Base-by-base conservation (phyloP, 1,284 basidiomycete species). In the Cryptococcus floricola region DNA sequence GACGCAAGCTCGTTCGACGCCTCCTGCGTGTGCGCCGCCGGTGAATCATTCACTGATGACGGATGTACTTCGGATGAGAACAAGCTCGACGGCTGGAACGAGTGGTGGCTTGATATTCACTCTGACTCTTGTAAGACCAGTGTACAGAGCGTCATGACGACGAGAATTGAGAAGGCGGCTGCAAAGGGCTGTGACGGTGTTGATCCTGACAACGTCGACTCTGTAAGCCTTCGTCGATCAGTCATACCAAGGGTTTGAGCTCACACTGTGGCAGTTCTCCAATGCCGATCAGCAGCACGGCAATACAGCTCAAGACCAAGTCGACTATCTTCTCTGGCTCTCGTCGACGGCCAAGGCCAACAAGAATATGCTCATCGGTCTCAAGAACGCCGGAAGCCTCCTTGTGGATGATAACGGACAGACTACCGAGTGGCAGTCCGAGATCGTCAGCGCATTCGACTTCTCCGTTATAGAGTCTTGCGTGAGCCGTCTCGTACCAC, bases 171-270 rank as follows among this genome's bases (percentile, higher is more conserved):
- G 48, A 48, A 63, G 12, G 70, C 70, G 18, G 61, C 59, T 28
- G 50, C 42, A 2, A 74, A 73, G 58, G 71, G 70, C n/a, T 77
- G 75, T 56, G 71, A 77, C 51, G 74, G 61, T 12, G 61, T 77
- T 19, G 74, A 77, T 56, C 73, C 72, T 8, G 75, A 77, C 56
- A 74, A 74, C 52, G 68, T 74, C 10, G 74, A 76, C 45, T 58
- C 45, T 39, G 66, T 67, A 45, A 53, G 67, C 41, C 41, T 4
- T 9, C 41, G 3, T 23, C 16, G 10, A 16, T 3, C 41, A n/a
- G n/a, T 3, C 13, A 18, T 16, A n/a, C 2, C 39, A 42, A 12
- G 19, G 7, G 39, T 19, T 9, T 42, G 10, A 42, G n/a, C 23
- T 34, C 14, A 42, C 12, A 7, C 41, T 42, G 16, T n/a, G 2